Evolutionary conservation across 306 rosid species (phyloP).

Genomic region (Crotalaria pallida): DNA sequence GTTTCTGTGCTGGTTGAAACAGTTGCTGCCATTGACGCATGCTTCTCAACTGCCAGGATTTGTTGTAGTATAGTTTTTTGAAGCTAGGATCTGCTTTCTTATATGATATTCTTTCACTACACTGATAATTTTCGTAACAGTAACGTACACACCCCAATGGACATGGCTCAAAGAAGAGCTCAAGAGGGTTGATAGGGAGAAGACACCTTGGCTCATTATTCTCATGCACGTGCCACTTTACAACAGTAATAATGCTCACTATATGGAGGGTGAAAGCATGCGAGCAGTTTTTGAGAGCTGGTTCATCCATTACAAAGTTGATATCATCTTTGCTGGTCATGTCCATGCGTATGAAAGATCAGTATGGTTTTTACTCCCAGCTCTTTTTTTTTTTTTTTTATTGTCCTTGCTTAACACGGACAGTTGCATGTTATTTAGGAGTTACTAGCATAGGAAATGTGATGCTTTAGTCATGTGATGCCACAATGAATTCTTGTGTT

Average conservation of each 20-base stretch:
- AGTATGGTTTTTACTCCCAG: slow-evolving; percentile 39
- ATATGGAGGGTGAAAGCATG: slow-evolving; percentile 97
- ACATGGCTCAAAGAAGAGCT: slow-evolving; percentile 68
- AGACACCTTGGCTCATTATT: slow-evolving; percentile 98
- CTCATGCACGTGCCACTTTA: slow-evolving; percentile 86
- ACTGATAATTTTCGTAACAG: slow-evolving; percentile 41
- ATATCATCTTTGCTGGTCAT: slow-evolving; percentile 89
- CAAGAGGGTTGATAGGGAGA: slow-evolving; percentile 64
- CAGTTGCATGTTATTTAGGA: slow-evolving; percentile 12
- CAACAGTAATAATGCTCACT: slow-evolving; percentile 79
- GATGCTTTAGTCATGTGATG: slow-evolving; percentile 17
- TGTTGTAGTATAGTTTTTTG: slow-evolving; percentile 10
- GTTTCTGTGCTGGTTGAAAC: slow-evolving; percentile 1
- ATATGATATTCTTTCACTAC: background rate
- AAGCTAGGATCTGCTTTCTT: background rate
- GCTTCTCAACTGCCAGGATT: slow-evolving; percentile 8
- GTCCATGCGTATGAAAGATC: slow-evolving; percentile 99
- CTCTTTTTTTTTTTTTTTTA: slow-evolving; percentile 10
- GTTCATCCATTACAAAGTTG: slow-evolving; percentile 76
- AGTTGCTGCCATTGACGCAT: background rate
- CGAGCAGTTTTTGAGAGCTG: slow-evolving; percentile 74
- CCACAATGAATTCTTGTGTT: background rate
- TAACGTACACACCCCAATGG: slow-evolving; percentile 90
- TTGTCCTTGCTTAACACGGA: background rate
- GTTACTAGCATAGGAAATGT: background rate